Evolutionary conservation across 441 rosid species (phyloP).

Genomic region (Geranium incanum): DNA sequence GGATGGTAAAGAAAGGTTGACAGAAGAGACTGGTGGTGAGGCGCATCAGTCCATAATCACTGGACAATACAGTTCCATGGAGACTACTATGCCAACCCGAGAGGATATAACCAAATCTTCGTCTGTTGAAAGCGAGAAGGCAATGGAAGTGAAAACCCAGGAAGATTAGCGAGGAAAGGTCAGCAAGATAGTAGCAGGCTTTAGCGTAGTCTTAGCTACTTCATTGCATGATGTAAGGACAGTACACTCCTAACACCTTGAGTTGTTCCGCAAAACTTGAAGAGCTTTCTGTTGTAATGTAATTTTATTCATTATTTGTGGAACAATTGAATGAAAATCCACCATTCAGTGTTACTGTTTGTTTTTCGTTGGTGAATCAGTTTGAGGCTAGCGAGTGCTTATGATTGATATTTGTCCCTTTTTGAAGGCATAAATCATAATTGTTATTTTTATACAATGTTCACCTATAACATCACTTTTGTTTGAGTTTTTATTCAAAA

Average conservation of each 20-base stretch:
- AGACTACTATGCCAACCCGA: too few species aligned
- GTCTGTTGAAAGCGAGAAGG: slow-evolving; percentile 19
- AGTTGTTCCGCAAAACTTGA: background rate
- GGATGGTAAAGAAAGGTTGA: slow-evolving; percentile 31
- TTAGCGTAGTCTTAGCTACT: background rate
- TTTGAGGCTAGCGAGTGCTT: too few species aligned
- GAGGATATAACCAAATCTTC: slow-evolving; percentile 15
- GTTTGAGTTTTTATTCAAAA: too few species aligned
- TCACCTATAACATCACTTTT: too few species aligned
- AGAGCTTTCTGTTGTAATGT: slow-evolving; percentile 3
- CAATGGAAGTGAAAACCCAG: slow-evolving; percentile 36
- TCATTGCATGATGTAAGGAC: slow-evolving; percentile 3
- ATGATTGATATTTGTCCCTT: too few species aligned
- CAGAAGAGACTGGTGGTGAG: background rate
- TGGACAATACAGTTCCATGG: too few species aligned
- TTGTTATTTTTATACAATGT: too few species aligned
- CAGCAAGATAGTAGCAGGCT: slow-evolving; percentile 8
- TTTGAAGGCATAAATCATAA: too few species aligned
- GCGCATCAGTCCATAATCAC: too few species aligned
- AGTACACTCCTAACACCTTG: background rate
- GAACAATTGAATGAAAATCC: background rate
- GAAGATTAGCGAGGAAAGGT: slow-evolving; percentile 30
- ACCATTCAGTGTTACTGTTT: background rate
- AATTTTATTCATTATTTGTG: slow-evolving; percentile 2
- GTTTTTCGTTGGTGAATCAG: too few species aligned